A percentile compares a stretch with the other conserved stretches of the same genome.
Conservation (phyloP, 306 rosid species). For the Cicer pinnatifidum region DNA sequence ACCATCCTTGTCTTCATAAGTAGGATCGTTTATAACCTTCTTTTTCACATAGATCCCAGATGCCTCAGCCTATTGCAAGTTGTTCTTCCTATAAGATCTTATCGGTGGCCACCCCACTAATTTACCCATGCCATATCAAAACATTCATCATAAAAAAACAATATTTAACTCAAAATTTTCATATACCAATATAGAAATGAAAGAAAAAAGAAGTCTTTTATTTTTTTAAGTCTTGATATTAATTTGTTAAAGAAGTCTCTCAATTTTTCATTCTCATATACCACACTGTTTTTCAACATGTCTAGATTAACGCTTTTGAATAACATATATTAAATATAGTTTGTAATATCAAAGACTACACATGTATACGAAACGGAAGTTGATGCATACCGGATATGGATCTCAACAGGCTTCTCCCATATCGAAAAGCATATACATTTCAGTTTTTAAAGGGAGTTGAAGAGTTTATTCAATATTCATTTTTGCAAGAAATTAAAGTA, state of each 20-base stretch:
- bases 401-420: too few species aligned
- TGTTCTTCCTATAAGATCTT: constrained; percentile 74
- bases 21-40: constrained; percentile 94
- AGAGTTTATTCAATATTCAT: too few species aligned
- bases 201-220: not conserved
- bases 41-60: constrained; percentile 70
- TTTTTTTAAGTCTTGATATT: not conserved
- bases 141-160: constrained; percentile 15
- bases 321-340: too few species aligned
- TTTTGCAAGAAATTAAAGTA: too few species aligned
- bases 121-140: constrained; percentile 61
- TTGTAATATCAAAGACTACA: too few species aligned
- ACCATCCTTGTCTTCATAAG: constrained; percentile 90
- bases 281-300: constrained; percentile 53
- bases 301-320: too few species aligned
- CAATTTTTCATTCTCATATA: constrained; percentile 50
- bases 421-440: too few species aligned
- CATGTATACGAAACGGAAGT: too few species aligned
- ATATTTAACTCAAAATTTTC: constrained; percentile 1
- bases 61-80: constrained; percentile 63
- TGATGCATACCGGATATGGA: too few species aligned
- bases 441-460: too few species aligned
- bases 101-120: constrained; percentile 97
- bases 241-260: too few species aligned
- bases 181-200: not conserved